phyloP scores from a whole-genome alignment of 1,284 basidiomycete genomes.

The Austropuccinia psidii region DNA sequence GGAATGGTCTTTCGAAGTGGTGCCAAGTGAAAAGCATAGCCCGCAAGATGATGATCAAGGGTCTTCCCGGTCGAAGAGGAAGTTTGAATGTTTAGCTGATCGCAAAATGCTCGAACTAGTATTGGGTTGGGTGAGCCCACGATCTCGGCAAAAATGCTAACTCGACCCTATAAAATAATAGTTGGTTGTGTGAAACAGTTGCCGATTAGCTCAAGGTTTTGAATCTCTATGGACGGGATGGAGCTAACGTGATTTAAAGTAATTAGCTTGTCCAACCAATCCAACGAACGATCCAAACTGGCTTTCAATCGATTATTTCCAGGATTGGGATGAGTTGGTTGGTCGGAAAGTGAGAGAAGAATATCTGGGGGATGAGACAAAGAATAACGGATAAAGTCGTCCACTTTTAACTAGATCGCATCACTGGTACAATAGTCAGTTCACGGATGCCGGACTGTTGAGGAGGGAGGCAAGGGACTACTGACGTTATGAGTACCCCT shows the following conservation, averaged over 20 bases:
- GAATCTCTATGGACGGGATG: background rate
- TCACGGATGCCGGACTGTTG: background rate
- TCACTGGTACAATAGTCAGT: background rate
- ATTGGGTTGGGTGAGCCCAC: background rate
- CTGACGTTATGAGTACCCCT: background rate
- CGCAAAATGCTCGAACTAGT: background rate
- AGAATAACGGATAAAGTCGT: constrained; percentile 56
- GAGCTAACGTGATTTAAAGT: constrained; percentile 22
- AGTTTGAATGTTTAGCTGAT: too few relatives aligned
- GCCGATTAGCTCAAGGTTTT: background rate
- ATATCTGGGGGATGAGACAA: constrained; percentile 59
- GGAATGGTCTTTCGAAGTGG: background rate
- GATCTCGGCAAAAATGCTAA: background rate
- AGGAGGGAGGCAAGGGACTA: background rate
- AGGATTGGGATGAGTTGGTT: constrained; percentile 59
- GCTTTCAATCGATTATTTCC: constrained; percentile 63
- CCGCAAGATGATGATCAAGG: background rate
- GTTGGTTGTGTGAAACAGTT: background rate
- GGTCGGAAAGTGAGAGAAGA: constrained; percentile 63
- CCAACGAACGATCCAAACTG: constrained; percentile 59
- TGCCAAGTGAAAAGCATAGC: background rate
- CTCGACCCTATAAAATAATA: background rate
- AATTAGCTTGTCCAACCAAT: constrained; percentile 59
- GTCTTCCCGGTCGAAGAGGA: background rate
- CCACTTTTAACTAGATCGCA: constrained; percentile 54